Base-by-base conservation (phyloP, 169 alveolate species). In the Plasmodium knowlesi region DNA sequence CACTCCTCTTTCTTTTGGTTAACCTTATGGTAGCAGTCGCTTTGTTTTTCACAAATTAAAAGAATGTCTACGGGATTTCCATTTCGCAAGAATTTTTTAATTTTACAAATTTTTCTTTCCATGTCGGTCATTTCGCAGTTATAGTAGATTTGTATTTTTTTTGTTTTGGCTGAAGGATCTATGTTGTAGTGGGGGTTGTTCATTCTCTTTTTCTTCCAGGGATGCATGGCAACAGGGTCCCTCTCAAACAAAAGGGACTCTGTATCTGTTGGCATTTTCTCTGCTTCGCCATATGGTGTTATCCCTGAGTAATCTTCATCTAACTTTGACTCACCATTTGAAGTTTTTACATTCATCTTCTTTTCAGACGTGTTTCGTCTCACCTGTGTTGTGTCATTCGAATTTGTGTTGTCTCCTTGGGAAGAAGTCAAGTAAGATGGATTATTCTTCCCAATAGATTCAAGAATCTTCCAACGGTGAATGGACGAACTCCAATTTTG, bases 101-200 rank as follows among this genome's bases (percentile, higher is more conserved):
- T 88, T 78, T 88, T 54, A 34, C 81, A 57, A 30, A 88, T 54
- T 88, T 88, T 88, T 78, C 94, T 53, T 19, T 57, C 50, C 88
- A 88, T 37, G 41, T 88, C 94, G 71, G 43, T 28, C 88, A 79
- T 78, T 88, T 88, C 94, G 81, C 89, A 88, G 57, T 88, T 88
- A 34, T 88, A 72, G 81, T 88, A 88, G 25, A 88, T 78, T 88
- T 88, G 94, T 6, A 88, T 88, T 43, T 76, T 88, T 78, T 88
- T 88, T 46, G 89, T 78, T 88, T 72, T 88, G 19, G 57, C 73
- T 12, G 83, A 88, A 39, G 94, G 94, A 34, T 88, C 94, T 46
- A 88, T 72, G 32, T 88, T 79, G 34, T 88, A 88, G 43, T 80
- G 34, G 43, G 41, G 53, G 3, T 4, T 25, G 19, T 57, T 83